Conservation (phyloP, 345 rosid species). For the Garcia nutans region DNA sequence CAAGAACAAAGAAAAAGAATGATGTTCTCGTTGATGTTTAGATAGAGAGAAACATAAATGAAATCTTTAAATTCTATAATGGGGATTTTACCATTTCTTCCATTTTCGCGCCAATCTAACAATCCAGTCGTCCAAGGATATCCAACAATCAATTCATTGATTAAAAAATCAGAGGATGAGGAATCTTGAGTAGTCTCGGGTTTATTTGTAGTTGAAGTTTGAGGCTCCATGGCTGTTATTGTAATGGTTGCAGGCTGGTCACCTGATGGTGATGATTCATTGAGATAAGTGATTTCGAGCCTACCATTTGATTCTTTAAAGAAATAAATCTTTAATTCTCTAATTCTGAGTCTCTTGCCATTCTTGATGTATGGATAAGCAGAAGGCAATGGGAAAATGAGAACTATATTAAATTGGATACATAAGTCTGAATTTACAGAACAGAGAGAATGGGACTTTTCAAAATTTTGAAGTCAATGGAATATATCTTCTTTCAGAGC, state of each 20-base stretch:
- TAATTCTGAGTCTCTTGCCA: neutral
- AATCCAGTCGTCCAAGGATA: slow-evolving; percentile 44
- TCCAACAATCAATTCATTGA: slow-evolving; percentile 28
- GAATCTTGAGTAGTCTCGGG: neutral
- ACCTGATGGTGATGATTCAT: slow-evolving; percentile 1
- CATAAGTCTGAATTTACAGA: neutral
- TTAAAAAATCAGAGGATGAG: neutral
- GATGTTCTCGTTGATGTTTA: neutral
- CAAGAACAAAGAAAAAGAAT: neutral
- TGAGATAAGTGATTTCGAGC: slow-evolving; percentile 1
- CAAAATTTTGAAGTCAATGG: slow-evolving; percentile 4
- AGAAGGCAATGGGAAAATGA: no score
- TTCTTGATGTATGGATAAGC: no score
- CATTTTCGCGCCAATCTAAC: slow-evolving; percentile 42
- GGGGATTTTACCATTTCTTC: slow-evolving; percentile 34
- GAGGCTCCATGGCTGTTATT: neutral
- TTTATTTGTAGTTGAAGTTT: neutral
- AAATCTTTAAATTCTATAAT: no score
- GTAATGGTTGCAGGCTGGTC: neutral
- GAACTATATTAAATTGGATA: no score
- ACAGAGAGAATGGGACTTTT: neutral
- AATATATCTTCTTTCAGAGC: neutral
- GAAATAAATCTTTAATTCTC: neutral
- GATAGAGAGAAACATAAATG: neutral
- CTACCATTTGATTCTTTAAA: slow-evolving; percentile 3